Evolutionary conservation across 2,329 filamentous ascomycete genomes (phyloP).

Genomic region (Ophiocordyceps sinensis): DNA sequence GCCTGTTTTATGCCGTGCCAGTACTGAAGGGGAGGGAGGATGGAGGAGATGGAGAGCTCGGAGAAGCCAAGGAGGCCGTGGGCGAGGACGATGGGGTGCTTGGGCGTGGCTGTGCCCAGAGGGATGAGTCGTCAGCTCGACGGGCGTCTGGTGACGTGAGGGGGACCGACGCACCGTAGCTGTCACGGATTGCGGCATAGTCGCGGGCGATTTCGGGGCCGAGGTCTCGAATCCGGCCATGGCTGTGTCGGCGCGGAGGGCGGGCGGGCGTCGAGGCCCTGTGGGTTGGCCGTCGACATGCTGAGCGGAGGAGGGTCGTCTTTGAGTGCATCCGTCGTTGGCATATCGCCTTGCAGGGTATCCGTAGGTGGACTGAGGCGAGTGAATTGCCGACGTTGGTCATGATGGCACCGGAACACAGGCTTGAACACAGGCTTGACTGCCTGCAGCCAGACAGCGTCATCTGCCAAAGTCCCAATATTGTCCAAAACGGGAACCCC

Average conservation of each 20-base stretch:
- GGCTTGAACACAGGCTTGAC: no score
- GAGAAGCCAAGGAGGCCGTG: constrained; percentile 52
- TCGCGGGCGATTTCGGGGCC: constrained; percentile 27
- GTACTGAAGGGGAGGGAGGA: constrained; percentile 43
- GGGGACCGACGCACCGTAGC: constrained; percentile 23
- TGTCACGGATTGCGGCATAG: constrained; percentile 28
- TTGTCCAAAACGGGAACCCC: no score
- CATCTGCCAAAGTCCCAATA: no score
- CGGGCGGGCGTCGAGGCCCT: not conserved
- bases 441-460: no score
- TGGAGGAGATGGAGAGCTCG: constrained; percentile 35
- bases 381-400: no score
- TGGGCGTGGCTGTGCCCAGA: constrained; percentile 31
- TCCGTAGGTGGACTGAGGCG: no score
- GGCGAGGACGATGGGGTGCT: constrained; percentile 48
- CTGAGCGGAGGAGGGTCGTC: no score
- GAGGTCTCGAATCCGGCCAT: constrained; percentile 1
- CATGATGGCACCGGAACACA: no score
- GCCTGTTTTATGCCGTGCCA: constrained; percentile 51
- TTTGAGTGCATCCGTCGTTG: no score
- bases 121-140: not conserved
- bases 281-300: not conserved
- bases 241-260: not conserved
- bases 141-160: no score
- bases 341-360: no score